Evolutionary conservation across 2,329 filamentous ascomycete genomes (phyloP), one percentile per base, ranked within the genome.

Genomic region (Coniella lustricola): DNA sequence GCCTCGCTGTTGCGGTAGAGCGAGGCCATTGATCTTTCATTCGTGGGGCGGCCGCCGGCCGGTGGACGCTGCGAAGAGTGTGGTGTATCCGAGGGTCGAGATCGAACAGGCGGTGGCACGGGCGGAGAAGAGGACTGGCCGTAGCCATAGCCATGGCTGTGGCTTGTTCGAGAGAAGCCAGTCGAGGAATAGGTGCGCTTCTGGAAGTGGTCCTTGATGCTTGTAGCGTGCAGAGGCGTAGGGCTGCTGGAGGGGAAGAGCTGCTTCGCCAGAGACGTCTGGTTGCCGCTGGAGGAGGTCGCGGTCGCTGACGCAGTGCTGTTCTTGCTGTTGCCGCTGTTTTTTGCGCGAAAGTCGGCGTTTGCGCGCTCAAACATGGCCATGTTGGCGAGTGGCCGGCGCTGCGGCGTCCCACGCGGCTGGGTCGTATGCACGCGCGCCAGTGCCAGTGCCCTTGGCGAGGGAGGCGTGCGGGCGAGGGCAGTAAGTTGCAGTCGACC

Each of bases 221-320:
- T 74, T 34, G 64, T 64, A 60, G 71, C 67, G 5, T 62, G 64
- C 14, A 62, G 58, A 21, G 67, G 60, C 37, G 62, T 64, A 12
- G 76, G 74, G 55, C 73, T 81, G 62, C 75, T 81, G 1, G 79
- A 80, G 3, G 77, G 72, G 54, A 82, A 78, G 14, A 77, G 65
- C 49, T 76, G 70, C 60, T 81, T 79, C 4, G 69, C 63, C 37
- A 76, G 60, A 41, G 61, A 55, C 9, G 37, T 51, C n/a, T 45
- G 46, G 25, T 10, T 29, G 10, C 25, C 25, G 10, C 25, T n/a
- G 62, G 60, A 18, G 59, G 48, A 14, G 41, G 46, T 20, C 38
- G 29, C 37, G 51, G 20, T 17, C 12, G 38, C 3, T 16, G 38
- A 2, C 17, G 37, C 2, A n/a, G 38, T 17, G n/a, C 16, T 32